A percentile compares a stretch with the other conserved stretches of the same genome.
Evolutionary conservation across 1,284 basidiomycete species (phyloP).

Genomic region (Fistulina hepatica): DNA sequence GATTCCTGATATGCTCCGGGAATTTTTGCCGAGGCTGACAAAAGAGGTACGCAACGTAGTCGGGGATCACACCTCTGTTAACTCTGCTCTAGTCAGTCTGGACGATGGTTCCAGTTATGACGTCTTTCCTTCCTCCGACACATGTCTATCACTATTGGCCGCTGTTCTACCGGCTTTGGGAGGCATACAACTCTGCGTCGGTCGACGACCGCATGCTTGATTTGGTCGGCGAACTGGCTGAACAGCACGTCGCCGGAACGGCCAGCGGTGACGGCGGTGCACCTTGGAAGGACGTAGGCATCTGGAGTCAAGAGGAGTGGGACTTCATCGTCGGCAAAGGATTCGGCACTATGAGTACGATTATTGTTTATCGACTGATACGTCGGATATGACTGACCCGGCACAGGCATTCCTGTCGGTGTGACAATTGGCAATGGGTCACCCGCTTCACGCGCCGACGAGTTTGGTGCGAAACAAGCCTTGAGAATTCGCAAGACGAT

Average conservation of each 20-base stretch:
- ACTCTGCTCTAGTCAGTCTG: conserved; percentile 38
- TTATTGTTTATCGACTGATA: conserved; percentile 5
- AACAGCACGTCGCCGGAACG: conserved; percentile 64
- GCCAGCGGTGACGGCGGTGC: conserved; percentile 41
- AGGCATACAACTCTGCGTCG: conserved; percentile 71
- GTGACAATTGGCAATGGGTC: conserved; percentile 67
- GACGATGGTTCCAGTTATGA: conserved; percentile 60
- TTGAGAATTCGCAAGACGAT: too few relatives aligned
- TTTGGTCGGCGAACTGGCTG: conserved; percentile 63
- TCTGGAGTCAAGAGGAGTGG: conserved; percentile 86
- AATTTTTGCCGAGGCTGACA: conserved; percentile 58
- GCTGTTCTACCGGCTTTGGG: conserved; percentile 72
- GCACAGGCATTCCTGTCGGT: conserved; percentile 42
- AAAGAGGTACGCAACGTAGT: conserved; percentile 38
- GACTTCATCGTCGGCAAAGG: conserved; percentile 80
- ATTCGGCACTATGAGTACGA: conserved; percentile 78
- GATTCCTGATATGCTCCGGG: conserved; percentile 61
- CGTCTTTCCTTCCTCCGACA: conserved; percentile 67
- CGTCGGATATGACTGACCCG: conserved; percentile 8
- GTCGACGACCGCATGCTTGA: conserved; percentile 84
- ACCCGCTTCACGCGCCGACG: conserved; percentile 11
- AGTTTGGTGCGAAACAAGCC: too few relatives aligned
- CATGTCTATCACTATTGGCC: conserved; percentile 63
- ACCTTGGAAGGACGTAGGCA: conserved; percentile 71
- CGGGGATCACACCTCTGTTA: conserved; percentile 2